Percentiles rank a stretch among this genome's conserved stretches.
phyloP scores from a whole-genome alignment of 805 yeast genomes.

The Sugiyamaella boreocaroliniensis region DNA sequence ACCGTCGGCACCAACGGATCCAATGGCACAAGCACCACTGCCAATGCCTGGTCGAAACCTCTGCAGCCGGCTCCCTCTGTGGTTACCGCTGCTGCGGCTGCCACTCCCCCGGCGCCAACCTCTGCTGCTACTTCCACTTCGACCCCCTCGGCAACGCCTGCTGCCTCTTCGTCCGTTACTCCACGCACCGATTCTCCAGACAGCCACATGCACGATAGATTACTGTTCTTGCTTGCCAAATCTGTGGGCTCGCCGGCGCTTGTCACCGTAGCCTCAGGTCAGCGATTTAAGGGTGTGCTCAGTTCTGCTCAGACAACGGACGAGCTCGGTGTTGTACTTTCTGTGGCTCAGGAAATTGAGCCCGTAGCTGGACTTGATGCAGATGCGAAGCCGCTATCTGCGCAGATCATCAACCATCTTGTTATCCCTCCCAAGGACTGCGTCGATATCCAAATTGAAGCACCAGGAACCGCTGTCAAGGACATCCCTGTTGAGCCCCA shows the following conservation, averaged over 20 bases:
- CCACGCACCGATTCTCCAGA: conserved; percentile 23
- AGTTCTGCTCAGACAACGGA: conserved; percentile 42
- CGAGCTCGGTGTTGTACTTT: conserved; percentile 46
- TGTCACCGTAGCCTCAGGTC: conserved; percentile 59
- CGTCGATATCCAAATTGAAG: conserved; percentile 41
- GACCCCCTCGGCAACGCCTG: background rate
- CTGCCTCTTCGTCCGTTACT: background rate
- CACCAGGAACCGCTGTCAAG: conserved; percentile 31
- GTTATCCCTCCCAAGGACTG: conserved; percentile 46
- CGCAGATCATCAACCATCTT: conserved; percentile 33
- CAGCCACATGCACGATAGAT: conserved; percentile 46
- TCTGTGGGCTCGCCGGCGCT: conserved; percentile 53
- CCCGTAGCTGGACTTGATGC: conserved; percentile 32
- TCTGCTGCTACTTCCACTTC: background rate
- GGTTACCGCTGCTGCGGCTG: background rate
- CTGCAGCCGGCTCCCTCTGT: background rate
- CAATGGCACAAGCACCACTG: background rate
- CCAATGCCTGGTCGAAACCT: background rate
- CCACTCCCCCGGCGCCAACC: background rate
- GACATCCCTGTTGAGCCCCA: conserved; percentile 1
- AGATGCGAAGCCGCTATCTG: conserved; percentile 4
- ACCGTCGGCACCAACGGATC: background rate
- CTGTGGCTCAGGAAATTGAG: conserved; percentile 41
- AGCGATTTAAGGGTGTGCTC: conserved; percentile 52
- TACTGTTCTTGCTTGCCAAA: conserved; percentile 47